Evolutionary conservation across 768 basidiomycete genomes (phyloP).

Genomic region (Mrakia gelida): DNA sequence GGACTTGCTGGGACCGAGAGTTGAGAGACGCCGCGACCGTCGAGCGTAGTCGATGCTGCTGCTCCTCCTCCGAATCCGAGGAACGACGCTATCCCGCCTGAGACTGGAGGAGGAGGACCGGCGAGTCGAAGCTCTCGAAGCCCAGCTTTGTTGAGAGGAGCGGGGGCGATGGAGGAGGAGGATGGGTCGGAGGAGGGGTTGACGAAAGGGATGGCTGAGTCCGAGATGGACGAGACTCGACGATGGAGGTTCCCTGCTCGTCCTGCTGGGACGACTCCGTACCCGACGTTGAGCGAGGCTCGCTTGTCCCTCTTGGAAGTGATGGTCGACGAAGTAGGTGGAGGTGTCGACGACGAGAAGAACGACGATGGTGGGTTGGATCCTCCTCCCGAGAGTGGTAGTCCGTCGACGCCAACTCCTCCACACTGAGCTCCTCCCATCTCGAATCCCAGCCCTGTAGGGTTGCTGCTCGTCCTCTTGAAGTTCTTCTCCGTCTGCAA

Average conservation of each 20-base stretch:
- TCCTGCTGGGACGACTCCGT: not conserved
- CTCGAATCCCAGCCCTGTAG: not conserved
- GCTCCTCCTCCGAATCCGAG: constrained; percentile 10
- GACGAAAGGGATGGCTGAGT: constrained; percentile 7
- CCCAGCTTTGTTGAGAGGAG: constrained; percentile 2
- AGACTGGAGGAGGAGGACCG: not conserved
- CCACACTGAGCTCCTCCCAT: not conserved
- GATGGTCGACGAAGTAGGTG: not conserved
- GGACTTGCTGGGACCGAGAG: not conserved
- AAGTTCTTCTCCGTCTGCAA: constrained; percentile 23
- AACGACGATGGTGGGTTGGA: constrained; percentile 2
- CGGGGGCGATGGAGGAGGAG: not conserved
- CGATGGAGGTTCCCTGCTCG: constrained; percentile 2
- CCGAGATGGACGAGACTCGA: constrained; percentile 17
- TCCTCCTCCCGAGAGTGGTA: not conserved
- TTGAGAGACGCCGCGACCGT: not conserved
- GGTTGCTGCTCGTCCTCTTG: constrained; percentile 12
- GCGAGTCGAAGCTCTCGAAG: constrained; percentile 25
- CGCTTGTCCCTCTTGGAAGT: constrained; percentile 30
- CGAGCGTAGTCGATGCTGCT: not conserved
- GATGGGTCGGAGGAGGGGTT: not conserved
- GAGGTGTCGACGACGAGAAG: not conserved
- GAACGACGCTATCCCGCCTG: not conserved
- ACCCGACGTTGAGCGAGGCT: constrained; percentile 26
- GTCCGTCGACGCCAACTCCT: not conserved